These are phyloP conservation scores for Mycena latifolia DNA, from an alignment of 768 basidiomycete genomes.

Conservation along the genomic window DNA sequence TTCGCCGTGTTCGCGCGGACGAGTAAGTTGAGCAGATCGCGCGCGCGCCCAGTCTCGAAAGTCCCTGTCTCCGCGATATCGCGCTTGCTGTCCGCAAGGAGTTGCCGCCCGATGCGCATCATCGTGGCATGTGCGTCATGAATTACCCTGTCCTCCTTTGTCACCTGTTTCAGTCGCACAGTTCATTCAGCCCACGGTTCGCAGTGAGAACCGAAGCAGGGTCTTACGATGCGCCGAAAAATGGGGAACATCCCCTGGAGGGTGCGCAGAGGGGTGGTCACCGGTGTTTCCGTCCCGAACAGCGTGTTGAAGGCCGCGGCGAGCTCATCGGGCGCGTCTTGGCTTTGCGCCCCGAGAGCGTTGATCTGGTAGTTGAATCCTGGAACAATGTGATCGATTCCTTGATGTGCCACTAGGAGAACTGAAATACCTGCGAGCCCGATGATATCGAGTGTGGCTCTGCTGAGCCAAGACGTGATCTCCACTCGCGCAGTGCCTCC, in stretches of 20 bases:
- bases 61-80: constrained; percentile 45
- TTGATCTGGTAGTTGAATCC: constrained; percentile 26
- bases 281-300: too few relatives aligned
- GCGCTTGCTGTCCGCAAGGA: constrained; percentile 63
- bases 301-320: constrained; percentile 49
- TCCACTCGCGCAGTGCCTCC: too few relatives aligned
- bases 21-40: constrained; percentile 71
- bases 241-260: constrained; percentile 44
- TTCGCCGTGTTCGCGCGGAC: constrained; percentile 74
- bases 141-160: constrained; percentile 32
- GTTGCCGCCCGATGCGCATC: constrained; percentile 60
- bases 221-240: constrained; percentile 46
- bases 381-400: too few relatives aligned
- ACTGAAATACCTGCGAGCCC: too few relatives aligned
- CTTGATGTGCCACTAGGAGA: too few relatives aligned
- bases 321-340: too few relatives aligned
- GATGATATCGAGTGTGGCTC: too few relatives aligned
- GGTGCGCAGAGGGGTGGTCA: constrained; percentile 40
- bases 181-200: too few relatives aligned
- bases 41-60: constrained; percentile 45
- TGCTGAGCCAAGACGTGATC: too few relatives aligned
- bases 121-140: constrained; percentile 54
- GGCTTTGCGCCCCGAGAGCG: constrained; percentile 32
- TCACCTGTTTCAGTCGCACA: constrained; percentile 33
- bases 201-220: too few relatives aligned